A percentile compares a stretch with the other conserved stretches of the same genome.
These are phyloP conservation scores for Triticum turgidum DNA, from an alignment of 176 grass and related monocot species.

Conservation along the genomic window DNA sequence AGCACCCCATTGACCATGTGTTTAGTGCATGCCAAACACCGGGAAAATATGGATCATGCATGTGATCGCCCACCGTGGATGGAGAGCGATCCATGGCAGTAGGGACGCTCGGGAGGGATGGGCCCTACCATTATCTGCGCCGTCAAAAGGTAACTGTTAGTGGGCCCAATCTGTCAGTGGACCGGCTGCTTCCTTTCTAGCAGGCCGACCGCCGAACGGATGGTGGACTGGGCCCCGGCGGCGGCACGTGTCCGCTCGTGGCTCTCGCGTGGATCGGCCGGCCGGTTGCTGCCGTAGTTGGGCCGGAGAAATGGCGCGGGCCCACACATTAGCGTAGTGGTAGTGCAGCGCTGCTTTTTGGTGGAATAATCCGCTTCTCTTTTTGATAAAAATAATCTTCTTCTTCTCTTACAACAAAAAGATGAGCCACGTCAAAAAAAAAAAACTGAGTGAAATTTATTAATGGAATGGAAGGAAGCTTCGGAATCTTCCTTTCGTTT, in stretches of 20 bases:
- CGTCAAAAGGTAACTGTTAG: background rate
- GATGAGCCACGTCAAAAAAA: background rate
- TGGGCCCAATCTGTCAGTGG: background rate
- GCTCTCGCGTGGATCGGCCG: background rate
- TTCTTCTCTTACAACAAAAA: background rate
- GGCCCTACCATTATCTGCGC: background rate
- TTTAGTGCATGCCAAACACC: background rate
- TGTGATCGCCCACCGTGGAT: background rate
- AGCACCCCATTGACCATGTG: conserved; percentile 1
- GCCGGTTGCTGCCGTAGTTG: background rate
- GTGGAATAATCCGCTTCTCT: background rate
- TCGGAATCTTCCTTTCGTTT: background rate
- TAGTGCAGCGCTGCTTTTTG: background rate
- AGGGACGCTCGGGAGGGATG: background rate
- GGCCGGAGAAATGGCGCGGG: background rate
- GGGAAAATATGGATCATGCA: background rate
- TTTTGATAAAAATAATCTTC: too few species aligned
- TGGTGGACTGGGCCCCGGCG: background rate
- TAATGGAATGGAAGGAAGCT: background rate
- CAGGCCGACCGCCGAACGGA: background rate
- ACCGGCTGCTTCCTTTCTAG: background rate
- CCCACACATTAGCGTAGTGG: background rate
- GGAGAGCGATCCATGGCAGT: background rate
- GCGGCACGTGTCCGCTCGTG: background rate
- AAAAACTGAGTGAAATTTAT: background rate